Percentiles rank a stretch among this genome's conserved stretches.
These are phyloP conservation scores for Xerocomellus chrysenteron DNA, from an alignment of 768 basidiomycete genomes.

Conservation along the genomic window DNA sequence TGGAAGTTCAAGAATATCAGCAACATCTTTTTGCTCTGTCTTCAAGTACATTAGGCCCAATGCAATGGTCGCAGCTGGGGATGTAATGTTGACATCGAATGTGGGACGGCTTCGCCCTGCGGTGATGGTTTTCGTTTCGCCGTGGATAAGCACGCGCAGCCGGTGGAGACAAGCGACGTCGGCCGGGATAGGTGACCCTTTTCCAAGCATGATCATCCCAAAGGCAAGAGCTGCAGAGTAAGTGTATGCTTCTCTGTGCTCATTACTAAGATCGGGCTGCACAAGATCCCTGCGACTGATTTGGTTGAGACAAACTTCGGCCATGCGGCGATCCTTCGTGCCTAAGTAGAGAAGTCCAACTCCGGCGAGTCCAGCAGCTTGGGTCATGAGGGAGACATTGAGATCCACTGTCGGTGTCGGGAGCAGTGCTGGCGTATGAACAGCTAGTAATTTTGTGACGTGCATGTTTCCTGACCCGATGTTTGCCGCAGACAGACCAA, in stretches of 20 bases:
- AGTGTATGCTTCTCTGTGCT: slow-evolving; percentile 90
- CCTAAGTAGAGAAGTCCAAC: slow-evolving; percentile 90
- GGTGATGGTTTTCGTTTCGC: slow-evolving; percentile 50
- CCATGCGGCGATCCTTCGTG: slow-evolving; percentile 85
- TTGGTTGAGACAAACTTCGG: slow-evolving; percentile 86
- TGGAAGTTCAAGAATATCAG: slow-evolving; percentile 81
- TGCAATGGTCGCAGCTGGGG: slow-evolving; percentile 87
- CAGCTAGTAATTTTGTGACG: slow-evolving; percentile 87
- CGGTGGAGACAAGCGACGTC: slow-evolving; percentile 69
- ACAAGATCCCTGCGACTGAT: slow-evolving; percentile 76
- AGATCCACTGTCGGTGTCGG: slow-evolving; percentile 85
- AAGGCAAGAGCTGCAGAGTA: slow-evolving; percentile 87
- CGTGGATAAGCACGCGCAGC: slow-evolving; percentile 74
- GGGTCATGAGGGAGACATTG: slow-evolving; percentile 86
- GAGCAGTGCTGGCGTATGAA: slow-evolving; percentile 90
- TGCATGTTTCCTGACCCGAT: slow-evolving; percentile 82
- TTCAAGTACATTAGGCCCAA: slow-evolving; percentile 91
- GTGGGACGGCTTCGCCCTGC: slow-evolving; percentile 40
- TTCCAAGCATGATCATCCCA: slow-evolving; percentile 95
- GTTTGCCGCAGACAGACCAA: slow-evolving; percentile 92
- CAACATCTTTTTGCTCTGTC: slow-evolving; percentile 81
- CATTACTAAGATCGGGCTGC: slow-evolving; percentile 80
- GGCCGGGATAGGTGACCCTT: slow-evolving; percentile 74
- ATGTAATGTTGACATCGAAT: slow-evolving; percentile 88
- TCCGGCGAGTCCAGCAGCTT: slow-evolving; percentile 84